phyloP scores from a whole-genome alignment of 805 yeast species.

The Candida saitoana region DNA sequence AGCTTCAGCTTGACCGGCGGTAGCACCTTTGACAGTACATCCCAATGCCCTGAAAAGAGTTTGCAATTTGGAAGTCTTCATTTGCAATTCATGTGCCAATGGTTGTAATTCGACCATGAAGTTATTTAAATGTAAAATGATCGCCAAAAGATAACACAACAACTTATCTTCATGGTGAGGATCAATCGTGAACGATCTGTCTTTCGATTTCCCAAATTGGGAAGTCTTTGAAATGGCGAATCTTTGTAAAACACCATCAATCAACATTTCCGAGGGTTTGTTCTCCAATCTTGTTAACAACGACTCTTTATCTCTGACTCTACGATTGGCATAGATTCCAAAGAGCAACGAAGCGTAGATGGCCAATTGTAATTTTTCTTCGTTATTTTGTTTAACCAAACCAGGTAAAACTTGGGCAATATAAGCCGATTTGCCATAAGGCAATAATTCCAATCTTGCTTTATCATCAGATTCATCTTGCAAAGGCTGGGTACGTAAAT shows the following conservation, averaged over 20 bases:
- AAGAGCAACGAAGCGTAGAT: constrained; percentile 75
- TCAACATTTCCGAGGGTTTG: constrained; percentile 65
- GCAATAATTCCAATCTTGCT: constrained; percentile 54
- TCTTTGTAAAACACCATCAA: constrained; percentile 67
- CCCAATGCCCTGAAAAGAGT: constrained; percentile 78
- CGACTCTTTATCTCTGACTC: constrained; percentile 54
- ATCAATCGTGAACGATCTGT: constrained; percentile 73
- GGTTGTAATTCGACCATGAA: constrained; percentile 75
- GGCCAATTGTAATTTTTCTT: constrained; percentile 61
- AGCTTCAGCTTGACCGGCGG: constrained; percentile 71
- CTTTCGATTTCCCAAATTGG: constrained; percentile 68
- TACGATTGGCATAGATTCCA: constrained; percentile 74
- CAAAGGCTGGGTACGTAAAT: constrained; percentile 61
- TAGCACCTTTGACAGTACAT: constrained; percentile 67
- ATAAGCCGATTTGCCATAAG: constrained; percentile 56
- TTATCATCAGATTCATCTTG: constrained; percentile 49
- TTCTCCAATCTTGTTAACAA: constrained; percentile 56
- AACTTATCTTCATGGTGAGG: constrained; percentile 86
- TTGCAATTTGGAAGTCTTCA: constrained; percentile 70
- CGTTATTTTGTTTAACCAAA: constrained; percentile 40
- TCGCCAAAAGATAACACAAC: constrained; percentile 69
- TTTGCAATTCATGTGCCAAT: constrained; percentile 75
- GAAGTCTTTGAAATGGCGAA: constrained; percentile 68
- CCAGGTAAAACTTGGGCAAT: constrained; percentile 45
- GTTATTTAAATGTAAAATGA: constrained; percentile 70